Base-by-base conservation (phyloP, 768 basidiomycete species). In the Harrya chromipes region DNA sequence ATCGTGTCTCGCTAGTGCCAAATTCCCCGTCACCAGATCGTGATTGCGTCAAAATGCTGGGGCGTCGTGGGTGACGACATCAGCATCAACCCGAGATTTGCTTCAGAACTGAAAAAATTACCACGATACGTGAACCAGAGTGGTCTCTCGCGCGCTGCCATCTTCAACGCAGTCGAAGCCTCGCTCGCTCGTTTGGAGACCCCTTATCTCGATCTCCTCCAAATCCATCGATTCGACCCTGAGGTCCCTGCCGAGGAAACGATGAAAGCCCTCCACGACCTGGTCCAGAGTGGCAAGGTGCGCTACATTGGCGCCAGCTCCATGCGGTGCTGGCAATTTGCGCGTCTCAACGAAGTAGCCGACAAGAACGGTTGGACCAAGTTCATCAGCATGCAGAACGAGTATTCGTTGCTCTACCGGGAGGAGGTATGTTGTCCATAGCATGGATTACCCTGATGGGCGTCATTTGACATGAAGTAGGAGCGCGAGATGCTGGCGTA, bases 341-440 rank as follows among this genome's bases (percentile, higher is more conserved):
- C 68, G 17, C 55, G 68, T 43, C 61, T 79, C 62, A 74, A 78
- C 47, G 69, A 74, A 27, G 68, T 76, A 2, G 78, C 79, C 6
- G 61, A 66, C 31, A 65, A 64, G 49, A 59, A 77, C 14, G 72
- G 72, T 4, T 78, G 79, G 71, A 79, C 80, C 5, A 74, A 69
- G 50, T 82, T 83, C 52, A 69, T 79, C 41, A 75, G 78, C 48
- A 80, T 82, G 72, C 81, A 83, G 62, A 70, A 73, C 37, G 74
- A 78, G 49, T 75, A 82, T 54, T 78, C 71, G 29, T 62, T 81
- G 6, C 67, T 81, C 17, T 83, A 83, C 56, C 70, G 80, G 27
- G 75, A 80, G 49, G 79, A 83, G 63, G 77, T 72, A 17, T 5
- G 49, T 48, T 5, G 6, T 26, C 36, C 11, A 8, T 31, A 29